Base-by-base conservation (phyloP, 305 asterid genomes). In the Fraxinus greggii region DNA sequence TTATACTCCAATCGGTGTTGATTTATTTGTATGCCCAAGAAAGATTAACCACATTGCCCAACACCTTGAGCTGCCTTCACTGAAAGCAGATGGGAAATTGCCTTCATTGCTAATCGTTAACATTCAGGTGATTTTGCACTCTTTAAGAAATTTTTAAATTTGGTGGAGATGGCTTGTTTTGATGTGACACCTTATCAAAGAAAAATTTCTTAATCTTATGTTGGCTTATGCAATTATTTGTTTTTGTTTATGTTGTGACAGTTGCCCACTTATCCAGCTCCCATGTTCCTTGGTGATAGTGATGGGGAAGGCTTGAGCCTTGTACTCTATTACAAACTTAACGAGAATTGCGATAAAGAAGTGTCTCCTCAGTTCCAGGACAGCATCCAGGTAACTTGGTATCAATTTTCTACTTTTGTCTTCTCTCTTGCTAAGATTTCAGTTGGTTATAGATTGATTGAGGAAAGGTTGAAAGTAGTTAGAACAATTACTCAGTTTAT, bases 281-380 rank as follows among this genome's bases (percentile, higher is more conserved):
- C 94, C 33, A 94, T 97, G 98, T 97, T 97, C 90, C 90, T 92
- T 65, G 98, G 99, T 59, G 99, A 97, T 79, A 74, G 88, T 32
- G 98, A 94, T 7, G 98, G 99, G 36, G 98, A 97, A 89, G 97
- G 97, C 86, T 82, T 94, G 88, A 94, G 94, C 89, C 97, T 97
- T 21, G 98, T 97, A 1, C 77, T 97, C 23, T 94, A 94, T 78
- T 97, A 93, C 77, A 91, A 86, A 86, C 86, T 97, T 80, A 89
- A 94, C 1, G 98, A 97, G 78, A 91, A 75, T 81, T 91, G 78
- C 12, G 96, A 93, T 88, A 86, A 87, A 73, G 98, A 93, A 59
- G 56, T 85, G 35, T 92, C 98, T 72, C 86, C 96, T 19, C 97
- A 97, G 40, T 97, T 92, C 83, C 97, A 92, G 83, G 96, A 94